A percentile compares a stretch with the other conserved stretches of the same genome.
Conservation (phyloP, 352 stramenopile genomes). For the Phytophthora idaei region DNA sequence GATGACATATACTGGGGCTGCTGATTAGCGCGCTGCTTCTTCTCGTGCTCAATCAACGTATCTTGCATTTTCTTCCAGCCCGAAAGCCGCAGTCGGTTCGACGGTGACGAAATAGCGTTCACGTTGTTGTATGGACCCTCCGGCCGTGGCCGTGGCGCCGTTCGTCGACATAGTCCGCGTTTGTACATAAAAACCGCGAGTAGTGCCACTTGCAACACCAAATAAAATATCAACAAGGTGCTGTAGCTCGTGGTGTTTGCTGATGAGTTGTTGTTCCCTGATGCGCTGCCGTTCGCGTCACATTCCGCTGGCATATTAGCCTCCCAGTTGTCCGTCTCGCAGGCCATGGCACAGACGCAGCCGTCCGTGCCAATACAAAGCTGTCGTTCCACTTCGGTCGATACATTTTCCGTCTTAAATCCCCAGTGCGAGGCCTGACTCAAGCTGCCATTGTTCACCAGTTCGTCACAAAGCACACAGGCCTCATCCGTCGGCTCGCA, state of each 20-base stretch:
- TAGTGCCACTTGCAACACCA: constrained; percentile 66
- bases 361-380: constrained; percentile 59
- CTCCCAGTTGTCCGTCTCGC: constrained; percentile 58
- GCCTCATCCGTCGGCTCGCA: constrained; percentile 58
- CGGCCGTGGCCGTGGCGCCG: constrained; percentile 14
- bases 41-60: constrained; percentile 64
- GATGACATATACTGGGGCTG: constrained; percentile 33
- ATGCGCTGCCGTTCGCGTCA: constrained; percentile 24
- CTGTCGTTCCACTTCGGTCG: constrained; percentile 45
- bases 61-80: constrained; percentile 63
- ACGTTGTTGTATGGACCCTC: constrained; percentile 81
- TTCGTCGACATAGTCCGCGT: constrained; percentile 44
- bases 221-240: constrained; percentile 70
- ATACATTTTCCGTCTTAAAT: constrained; percentile 37
- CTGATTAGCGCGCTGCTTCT: constrained; percentile 43
- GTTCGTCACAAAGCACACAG: constrained; percentile 50
- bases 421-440: constrained; percentile 11
- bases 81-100: constrained; percentile 66
- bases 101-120: constrained; percentile 67
- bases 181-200: constrained; percentile 68
- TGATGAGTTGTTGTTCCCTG: constrained; percentile 13
- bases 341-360: constrained; percentile 74
- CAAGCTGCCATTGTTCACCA: constrained; percentile 41
- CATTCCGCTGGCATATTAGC: constrained; percentile 60
- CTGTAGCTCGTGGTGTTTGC: constrained; percentile 44